Base-by-base conservation (phyloP, 805 yeast genomes). In the Diddensiella santjacobensis region DNA sequence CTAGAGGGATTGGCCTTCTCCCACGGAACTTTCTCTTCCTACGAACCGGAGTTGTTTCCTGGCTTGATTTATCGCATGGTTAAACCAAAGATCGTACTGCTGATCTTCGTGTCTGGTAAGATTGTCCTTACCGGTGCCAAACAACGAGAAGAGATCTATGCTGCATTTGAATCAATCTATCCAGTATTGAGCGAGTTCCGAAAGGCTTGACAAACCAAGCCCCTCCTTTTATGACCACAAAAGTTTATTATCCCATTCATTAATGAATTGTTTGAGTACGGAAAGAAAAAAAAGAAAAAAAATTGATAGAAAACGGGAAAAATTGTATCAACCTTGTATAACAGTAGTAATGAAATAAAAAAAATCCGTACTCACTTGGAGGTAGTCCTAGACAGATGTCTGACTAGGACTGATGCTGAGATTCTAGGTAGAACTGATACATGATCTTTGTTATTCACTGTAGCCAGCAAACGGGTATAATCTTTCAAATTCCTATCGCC, bases 61-160 rank as follows among this genome's bases (percentile, higher is more conserved):
- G 99, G 99, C 63, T 78, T 93, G 60, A 93, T 93, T 71, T 93
- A 93, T 75, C 88, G 99, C 78, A 93, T 93, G 99, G 99, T 93
- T 59, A 91, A 91, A 68, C 99, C 99, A 15, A 93, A 93, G 69
- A 93, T 93, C 71, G 99, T 93, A 45, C 73, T 93, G 62, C 78
- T 93, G 70, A 90, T 93, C 59, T 93, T 93, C 68, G 99, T 93
- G 43, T 86, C 96, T 23, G 99, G 99, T 29, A 93, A 93, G 69
- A 93, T 93, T 70, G 99, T 93, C 45, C 74, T 93, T 59, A 93
- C 99, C 4, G 99, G 99, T 75, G 99, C 99, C 17, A 93, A 93
- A 68, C 97, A 93, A 70, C 84, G 99, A 69, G 98, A 93, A 68
- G 99, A 93, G 69, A 93, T 93, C 56, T 93, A 93, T 66, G 95